Percentiles rank a stretch among this genome's conserved stretches.
phyloP scores from a whole-genome alignment of 2,329 filamentous ascomycete species.

The Aspergillus brunneoviolaceus region DNA sequence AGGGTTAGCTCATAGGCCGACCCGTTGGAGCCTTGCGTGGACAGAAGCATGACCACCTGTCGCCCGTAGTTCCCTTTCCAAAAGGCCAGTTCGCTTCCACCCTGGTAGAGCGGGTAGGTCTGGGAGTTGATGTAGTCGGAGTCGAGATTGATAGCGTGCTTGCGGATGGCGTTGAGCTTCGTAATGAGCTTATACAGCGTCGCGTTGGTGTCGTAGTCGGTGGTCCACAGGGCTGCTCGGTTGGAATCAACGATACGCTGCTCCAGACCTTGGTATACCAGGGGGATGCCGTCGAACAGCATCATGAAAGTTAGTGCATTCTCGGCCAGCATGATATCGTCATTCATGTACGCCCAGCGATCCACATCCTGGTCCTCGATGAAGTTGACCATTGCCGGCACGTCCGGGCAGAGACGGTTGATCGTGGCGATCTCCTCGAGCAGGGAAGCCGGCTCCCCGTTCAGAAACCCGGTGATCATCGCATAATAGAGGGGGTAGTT shows the following conservation, averaged over 20 bases:
- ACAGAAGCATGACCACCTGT: constrained; percentile 47
- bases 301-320: constrained; percentile 63
- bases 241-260: constrained; percentile 57
- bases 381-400: constrained; percentile 48
- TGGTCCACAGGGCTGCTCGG: constrained; percentile 47
- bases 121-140: constrained; percentile 39
- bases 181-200: constrained; percentile 42
- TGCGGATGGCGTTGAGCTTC: constrained; percentile 45
- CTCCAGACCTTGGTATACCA: constrained; percentile 66
- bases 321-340: constrained; percentile 55
- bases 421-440: constrained; percentile 26
- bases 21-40: constrained; percentile 40
- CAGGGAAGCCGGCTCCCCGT: constrained; percentile 31
- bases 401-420: constrained; percentile 9
- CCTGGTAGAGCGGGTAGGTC: constrained; percentile 42
- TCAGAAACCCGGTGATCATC: constrained; percentile 35
- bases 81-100: constrained; percentile 45
- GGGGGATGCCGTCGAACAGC: constrained; percentile 60
- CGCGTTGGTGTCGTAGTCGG: constrained; percentile 8
- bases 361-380: constrained; percentile 61
- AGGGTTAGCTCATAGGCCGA: constrained; percentile 32
- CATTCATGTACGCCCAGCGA: constrained; percentile 54
- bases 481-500: constrained; percentile 48
- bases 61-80: constrained; percentile 46
- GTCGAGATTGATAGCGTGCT: constrained; percentile 39